These are phyloP conservation scores for Durusdinium trenchii DNA, from an alignment of 73 alveolate genomes.

Conservation along the genomic window DNA sequence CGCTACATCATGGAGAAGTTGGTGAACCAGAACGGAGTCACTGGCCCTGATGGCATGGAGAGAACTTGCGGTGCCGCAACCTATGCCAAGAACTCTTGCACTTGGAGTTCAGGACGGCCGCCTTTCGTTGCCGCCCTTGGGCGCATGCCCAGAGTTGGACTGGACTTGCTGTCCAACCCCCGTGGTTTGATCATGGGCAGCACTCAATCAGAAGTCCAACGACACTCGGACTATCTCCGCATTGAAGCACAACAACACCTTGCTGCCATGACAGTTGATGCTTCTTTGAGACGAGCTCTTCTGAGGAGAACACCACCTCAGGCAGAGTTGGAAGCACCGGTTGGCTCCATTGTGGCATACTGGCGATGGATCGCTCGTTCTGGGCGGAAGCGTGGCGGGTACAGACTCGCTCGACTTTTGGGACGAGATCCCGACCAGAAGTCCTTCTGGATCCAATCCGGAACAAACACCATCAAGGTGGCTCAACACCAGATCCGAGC, in stretches of 20 bases:
- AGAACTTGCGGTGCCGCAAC: too few relatives aligned
- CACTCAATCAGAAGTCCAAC: not conserved
- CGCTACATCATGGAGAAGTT: not conserved
- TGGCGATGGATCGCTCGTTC: too few relatives aligned
- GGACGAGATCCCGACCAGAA: too few relatives aligned
- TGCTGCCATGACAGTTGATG: not conserved
- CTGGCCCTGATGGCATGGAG: not conserved
- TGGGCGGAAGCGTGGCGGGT: too few relatives aligned
- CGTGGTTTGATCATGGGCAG: not conserved
- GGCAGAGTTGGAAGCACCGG: too few relatives aligned
- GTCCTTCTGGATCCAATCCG: too few relatives aligned
- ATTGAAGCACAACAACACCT: slow-evolving; percentile 7
- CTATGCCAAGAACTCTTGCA: not conserved
- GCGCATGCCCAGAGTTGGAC: not conserved
- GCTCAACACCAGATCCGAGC: too few relatives aligned
- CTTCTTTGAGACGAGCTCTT: not conserved
- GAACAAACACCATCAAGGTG: too few relatives aligned
- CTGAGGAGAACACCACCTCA: not conserved
- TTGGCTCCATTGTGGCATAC: too few relatives aligned
- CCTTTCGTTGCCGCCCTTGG: slow-evolving; percentile 1
- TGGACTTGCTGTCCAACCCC: not conserved
- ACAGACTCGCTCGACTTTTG: too few relatives aligned
- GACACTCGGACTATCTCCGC: not conserved
- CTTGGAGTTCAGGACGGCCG: not conserved
- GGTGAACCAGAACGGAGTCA: not conserved